Base-by-base conservation (phyloP, 1,139 yeast species). In the Kodamaea sp. region DNA sequence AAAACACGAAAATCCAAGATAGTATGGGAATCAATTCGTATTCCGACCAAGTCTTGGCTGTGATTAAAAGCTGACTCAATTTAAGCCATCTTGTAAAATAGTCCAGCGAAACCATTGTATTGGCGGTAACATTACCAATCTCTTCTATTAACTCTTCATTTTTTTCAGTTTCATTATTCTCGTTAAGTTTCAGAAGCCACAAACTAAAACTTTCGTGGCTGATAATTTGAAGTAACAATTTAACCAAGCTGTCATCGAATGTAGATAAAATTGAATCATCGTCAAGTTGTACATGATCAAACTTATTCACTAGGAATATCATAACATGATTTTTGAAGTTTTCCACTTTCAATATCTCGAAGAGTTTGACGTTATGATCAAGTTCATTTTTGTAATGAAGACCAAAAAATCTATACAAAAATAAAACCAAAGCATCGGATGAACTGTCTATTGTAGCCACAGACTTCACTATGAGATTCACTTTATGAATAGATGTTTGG, bases 11-110 rank as follows among this genome's bases (percentile, higher is more conserved):
- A 11, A 66, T 55, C 88, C 89, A 82, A 0, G 78, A 63, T 38
- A 81, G 59, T 9, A 82, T 62, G 2, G 72, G 73, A 0, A 76
- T 69, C 8, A 79, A 49, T 43, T 79, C 68, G 37, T 66, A 67
- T 35, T 73, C 73, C 40, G 71, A 67, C 85, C 86, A 81, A 24
- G 62, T 63, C 39, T 62, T 70, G 30, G 78, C 71, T 0, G 83
- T 73, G 2, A 75, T 57, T 1, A 76, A 52, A 2, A 74, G 47
- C 44, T 75, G 78, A 5, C 67, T 49, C 5, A 64, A 49, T 37
- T 58, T 58, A 30, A 74, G 33, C 52, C 53, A 48, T 5, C 37
- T 24, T 3, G 40, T 29, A 24, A 46, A 41, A 5, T 7, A 9
- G 11, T 6, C 24, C 5, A 10, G 20, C 20, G 20, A 15, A 15